Evolutionary conservation across 192 early-diverging fungal species (phyloP).

Genomic region (Coemansia furcata): DNA sequence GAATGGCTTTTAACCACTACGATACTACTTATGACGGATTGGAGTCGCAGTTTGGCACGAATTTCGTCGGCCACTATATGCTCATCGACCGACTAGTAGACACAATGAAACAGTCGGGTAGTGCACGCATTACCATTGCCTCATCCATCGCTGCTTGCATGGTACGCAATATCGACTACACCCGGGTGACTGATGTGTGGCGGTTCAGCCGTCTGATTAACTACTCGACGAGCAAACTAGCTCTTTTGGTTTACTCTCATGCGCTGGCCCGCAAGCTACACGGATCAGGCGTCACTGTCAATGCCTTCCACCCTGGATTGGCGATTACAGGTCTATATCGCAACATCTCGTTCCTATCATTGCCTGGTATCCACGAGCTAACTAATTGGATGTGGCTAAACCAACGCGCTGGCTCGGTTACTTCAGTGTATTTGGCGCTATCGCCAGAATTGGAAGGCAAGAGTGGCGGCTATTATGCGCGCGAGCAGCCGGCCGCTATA

Average conservation of each 20-base stretch:
- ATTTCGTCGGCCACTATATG: slow-evolving; percentile 60
- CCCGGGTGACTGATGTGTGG: slow-evolving; percentile 46
- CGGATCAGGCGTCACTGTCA: slow-evolving; percentile 50
- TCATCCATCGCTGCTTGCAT: slow-evolving; percentile 53
- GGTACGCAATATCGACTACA: slow-evolving; percentile 44
- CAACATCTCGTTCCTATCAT: slow-evolving; percentile 31
- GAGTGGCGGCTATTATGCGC: slow-evolving; percentile 44
- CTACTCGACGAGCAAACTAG: slow-evolving; percentile 60
- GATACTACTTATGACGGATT: slow-evolving; percentile 60
- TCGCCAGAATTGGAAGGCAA: slow-evolving; percentile 32
- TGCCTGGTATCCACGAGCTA: slow-evolving; percentile 40
- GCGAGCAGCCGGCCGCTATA: slow-evolving; percentile 29
- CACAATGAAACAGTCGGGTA: slow-evolving; percentile 34
- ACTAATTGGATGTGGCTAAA: slow-evolving; percentile 43
- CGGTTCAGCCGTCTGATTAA: slow-evolving; percentile 54
- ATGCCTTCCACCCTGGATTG: slow-evolving; percentile 58
- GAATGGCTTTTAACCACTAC: slow-evolving; percentile 59
- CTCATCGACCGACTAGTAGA: slow-evolving; percentile 47
- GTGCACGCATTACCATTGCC: slow-evolving; percentile 54
- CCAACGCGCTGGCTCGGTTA: slow-evolving; percentile 34
- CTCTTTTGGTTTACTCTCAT: slow-evolving; percentile 53
- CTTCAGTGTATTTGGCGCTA: slow-evolving; percentile 33
- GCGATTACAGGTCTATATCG: slow-evolving; percentile 56
- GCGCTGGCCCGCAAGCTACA: slow-evolving; percentile 51
- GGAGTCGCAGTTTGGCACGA: slow-evolving; percentile 65